Conservation (phyloP, 1,284 basidiomycete genomes). For the Rhodotorula sp. region DNA sequence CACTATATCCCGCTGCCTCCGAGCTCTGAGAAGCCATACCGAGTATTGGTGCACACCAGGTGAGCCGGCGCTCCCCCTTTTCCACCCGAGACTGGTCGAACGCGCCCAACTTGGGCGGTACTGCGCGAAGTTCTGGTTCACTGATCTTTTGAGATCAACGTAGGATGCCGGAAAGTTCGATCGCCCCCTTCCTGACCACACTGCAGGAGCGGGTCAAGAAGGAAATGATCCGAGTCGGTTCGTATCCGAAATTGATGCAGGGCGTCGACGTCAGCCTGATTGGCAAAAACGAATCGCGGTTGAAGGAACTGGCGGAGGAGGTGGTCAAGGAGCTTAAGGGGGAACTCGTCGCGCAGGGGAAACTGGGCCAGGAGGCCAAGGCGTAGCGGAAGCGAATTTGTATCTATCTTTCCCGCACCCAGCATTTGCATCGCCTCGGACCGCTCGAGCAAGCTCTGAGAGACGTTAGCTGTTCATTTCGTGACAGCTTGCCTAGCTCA, state of each 20-base stretch:
- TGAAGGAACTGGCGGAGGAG: conserved; percentile 63
- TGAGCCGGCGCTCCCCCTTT: neutral
- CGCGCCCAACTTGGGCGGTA: neutral
- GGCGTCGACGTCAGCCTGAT: conserved; percentile 78
- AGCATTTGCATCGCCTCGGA: too few relatives aligned
- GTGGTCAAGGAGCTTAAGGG: conserved; percentile 55
- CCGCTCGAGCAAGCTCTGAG: too few relatives aligned
- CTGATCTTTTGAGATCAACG: neutral
- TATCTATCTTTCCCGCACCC: too few relatives aligned
- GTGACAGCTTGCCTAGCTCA: too few relatives aligned
- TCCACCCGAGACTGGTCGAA: conserved; percentile 14
- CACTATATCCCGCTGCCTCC: conserved; percentile 44
- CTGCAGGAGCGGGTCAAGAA: conserved; percentile 71
- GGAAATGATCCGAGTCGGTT: conserved; percentile 61
- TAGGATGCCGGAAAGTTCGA: conserved; percentile 78
- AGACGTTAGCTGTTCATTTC: too few relatives aligned
- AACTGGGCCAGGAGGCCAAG: conserved; percentile 44
- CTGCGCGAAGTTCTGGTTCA: too few relatives aligned
- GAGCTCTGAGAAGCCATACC: conserved; percentile 39
- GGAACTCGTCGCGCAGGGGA: conserved; percentile 52
- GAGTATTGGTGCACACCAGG: conserved; percentile 43
- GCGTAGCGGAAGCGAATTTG: neutral
- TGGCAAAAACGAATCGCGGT: conserved; percentile 61
- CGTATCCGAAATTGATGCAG: conserved; percentile 45
- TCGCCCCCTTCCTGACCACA: conserved; percentile 79